Percentiles rank a stretch among this genome's conserved stretches.
These are phyloP conservation scores for Pelargonium nanum DNA, from an alignment of 345 rosid genomes.

Conservation along the genomic window DNA sequence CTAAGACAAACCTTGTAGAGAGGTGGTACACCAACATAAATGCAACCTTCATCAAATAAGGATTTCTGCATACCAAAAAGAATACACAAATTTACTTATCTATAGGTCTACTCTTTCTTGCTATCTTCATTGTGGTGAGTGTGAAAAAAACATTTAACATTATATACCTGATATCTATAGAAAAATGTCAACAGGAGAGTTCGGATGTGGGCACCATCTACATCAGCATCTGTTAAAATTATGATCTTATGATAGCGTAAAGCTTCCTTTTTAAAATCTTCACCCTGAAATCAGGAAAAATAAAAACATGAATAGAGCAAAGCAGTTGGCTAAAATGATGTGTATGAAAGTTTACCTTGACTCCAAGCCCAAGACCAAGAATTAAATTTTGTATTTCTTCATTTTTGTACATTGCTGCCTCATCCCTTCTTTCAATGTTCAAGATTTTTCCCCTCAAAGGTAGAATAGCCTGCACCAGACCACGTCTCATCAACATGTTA, in stretches of 20 bases:
- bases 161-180: constrained; percentile 88
- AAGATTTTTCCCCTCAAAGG: constrained; percentile 95
- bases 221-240: constrained; percentile 98
- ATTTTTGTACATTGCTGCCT: constrained; percentile 96
- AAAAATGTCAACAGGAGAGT: constrained; percentile 89
- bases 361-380: constrained; percentile 93
- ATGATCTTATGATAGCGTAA: constrained; percentile 91
- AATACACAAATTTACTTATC: constrained; percentile 10
- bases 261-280: constrained; percentile 74
- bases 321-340: constrained; percentile 5
- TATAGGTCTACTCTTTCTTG: neutral
- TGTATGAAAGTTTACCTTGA: constrained; percentile 40
- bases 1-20: constrained; percentile 61
- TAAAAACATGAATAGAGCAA: constrained; percentile 6
- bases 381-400: constrained; percentile 95
- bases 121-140: neutral
- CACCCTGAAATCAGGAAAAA: constrained; percentile 50
- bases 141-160: neutral
- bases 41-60: constrained; percentile 82
- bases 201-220: constrained; percentile 98
- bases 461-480: constrained; percentile 72
- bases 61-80: constrained; percentile 51
- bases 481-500: constrained; percentile 4
- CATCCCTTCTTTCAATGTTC: constrained; percentile 88
- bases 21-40: constrained; percentile 98